Percentiles rank a stretch among this genome's conserved stretches.
These are phyloP conservation scores for Gracilaria caudata DNA, from an alignment of 23 red algal genomes.

Conservation along the genomic window DNA sequence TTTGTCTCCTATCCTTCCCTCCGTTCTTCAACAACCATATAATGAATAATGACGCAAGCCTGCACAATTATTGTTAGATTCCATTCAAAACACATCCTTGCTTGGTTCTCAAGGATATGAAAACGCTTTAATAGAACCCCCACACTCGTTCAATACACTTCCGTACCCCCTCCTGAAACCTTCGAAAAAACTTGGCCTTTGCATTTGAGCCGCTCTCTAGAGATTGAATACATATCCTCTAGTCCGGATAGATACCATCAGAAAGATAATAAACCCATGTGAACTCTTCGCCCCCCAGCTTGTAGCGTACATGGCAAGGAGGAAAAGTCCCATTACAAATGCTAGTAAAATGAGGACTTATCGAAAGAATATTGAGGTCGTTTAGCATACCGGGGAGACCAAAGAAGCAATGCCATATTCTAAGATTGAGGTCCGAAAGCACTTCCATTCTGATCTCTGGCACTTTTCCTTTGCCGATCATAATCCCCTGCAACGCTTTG, in stretches of 20 bases:
- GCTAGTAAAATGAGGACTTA: constrained; percentile 8
- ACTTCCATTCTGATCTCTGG: constrained; percentile 30
- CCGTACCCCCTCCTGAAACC: neutral
- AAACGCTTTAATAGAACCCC: constrained; percentile 41
- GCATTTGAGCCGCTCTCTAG: neutral
- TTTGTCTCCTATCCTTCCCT: neutral
- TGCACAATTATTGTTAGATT: neutral
- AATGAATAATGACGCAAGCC: neutral
- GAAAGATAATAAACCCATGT: constrained; percentile 35
- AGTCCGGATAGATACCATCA: constrained; percentile 55
- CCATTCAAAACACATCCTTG: neutral
- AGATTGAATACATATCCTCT: constrained; percentile 13
- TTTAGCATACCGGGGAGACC: constrained; percentile 8
- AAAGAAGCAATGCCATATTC: constrained; percentile 31
- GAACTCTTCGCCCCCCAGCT: neutral
- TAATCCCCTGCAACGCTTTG: constrained; percentile 43
- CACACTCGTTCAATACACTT: constrained; percentile 41
- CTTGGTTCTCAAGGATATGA: neutral
- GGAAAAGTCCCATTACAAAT: constrained; percentile 8
- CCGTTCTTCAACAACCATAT: neutral
- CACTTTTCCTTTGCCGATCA: constrained; percentile 13
- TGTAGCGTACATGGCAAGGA: constrained; percentile 2
- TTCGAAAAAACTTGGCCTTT: constrained; percentile 7
- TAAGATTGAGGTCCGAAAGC: constrained; percentile 8
- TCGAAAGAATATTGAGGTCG: constrained; percentile 21